Evolutionary conservation across 495 filamentous ascomycete genomes (phyloP), one percentile per base, ranked within the genome.

Genomic region (Acidiella bohemica): DNA sequence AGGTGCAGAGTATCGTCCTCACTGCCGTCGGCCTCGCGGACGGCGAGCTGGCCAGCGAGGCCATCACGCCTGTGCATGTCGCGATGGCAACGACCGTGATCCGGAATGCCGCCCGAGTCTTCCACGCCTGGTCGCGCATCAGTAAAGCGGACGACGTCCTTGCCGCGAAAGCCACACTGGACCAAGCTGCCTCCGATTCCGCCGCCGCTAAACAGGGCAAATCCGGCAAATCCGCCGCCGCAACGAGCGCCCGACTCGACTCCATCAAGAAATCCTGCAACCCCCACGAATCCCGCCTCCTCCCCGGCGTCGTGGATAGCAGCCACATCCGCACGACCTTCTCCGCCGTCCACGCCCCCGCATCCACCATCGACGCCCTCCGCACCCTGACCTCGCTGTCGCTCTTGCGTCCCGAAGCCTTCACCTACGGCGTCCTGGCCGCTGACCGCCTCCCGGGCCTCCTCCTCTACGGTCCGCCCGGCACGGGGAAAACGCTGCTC

Each of bases 401-500:
- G 0, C 69, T 97, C 0, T 67, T 81, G 19, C 78, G 92, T 1
- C 90, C 90, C 0, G 90, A 97, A 29, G 90, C 92, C 20, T 97
- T 97, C 59, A 78, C 77, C 12, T 97, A 97, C 55, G 90, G 90
- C 59, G 86, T 97, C 5, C 71, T 97, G 24, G 81, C 87, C 1
- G 87, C 76, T 0, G 86, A 95, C 44, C 80, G 82, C 48, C 92
- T 97, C 39, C 80, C 84, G 0, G 90, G 90, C 14, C 71, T 88
- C 19, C 70, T 97, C 0, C 68, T 97, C 2, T 97, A 97, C 54
- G 90, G 90, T 0, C 92, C 90, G 5, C 92, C 90, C 0, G 90
- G 90, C 2, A 97, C 90, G 0, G 90, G 90, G 42, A 97, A 97
- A 54, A 97, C 90, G 1, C 67, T 96, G 0, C 72, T 97, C 12